phyloP scores from a whole-genome alignment of 331 rosid genomes.

The Dryas integrifolia region DNA sequence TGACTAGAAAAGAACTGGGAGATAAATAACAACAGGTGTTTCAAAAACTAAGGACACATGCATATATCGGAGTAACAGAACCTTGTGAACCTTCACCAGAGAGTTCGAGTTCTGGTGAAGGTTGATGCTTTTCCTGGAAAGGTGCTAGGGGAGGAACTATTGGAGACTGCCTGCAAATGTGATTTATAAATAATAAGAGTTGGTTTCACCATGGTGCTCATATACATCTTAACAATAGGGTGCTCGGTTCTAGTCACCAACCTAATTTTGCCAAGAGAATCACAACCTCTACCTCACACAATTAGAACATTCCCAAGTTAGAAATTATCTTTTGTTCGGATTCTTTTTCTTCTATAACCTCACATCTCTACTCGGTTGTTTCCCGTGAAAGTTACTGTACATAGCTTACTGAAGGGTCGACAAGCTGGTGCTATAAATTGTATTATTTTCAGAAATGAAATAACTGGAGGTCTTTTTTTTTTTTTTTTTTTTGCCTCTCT shows the following conservation, averaged over 20 bases:
- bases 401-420: background rate
- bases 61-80: background rate
- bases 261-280: background rate
- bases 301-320: background rate
- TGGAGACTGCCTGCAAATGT: constrained; percentile 1
- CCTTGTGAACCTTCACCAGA: background rate
- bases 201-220: constrained; percentile 1
- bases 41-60: background rate
- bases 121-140: background rate
- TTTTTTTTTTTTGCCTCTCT: background rate
- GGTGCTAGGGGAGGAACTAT: background rate
- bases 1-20: background rate
- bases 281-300: background rate
- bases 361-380: too few species aligned
- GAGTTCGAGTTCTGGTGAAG: background rate
- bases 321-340: background rate
- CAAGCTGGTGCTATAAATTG: background rate
- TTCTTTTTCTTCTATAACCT: background rate
- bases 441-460: background rate
- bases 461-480: too few species aligned
- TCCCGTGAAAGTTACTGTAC: too few species aligned
- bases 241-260: background rate
- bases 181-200: background rate
- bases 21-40: background rate
- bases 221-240: background rate